Percentiles rank a stretch among this genome's conserved stretches.
These are phyloP conservation scores for Parafenestella ontariensis DNA, from an alignment of 2,329 filamentous ascomycete genomes.

Conservation along the genomic window DNA sequence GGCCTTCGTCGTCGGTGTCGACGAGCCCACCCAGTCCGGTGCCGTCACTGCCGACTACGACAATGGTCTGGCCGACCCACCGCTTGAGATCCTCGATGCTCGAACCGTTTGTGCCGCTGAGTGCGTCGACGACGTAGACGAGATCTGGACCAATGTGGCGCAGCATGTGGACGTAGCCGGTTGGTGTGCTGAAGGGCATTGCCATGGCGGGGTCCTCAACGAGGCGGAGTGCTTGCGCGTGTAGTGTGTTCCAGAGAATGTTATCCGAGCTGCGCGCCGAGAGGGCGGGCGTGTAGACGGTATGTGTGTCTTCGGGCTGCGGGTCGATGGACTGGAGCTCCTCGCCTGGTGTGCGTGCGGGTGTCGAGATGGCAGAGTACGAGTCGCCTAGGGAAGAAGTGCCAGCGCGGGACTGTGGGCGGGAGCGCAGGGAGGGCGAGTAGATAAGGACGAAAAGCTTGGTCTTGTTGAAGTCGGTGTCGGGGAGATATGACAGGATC, in stretches of 20 bases:
- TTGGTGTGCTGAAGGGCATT: slow-evolving; percentile 84
- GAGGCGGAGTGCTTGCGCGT: slow-evolving; percentile 77
- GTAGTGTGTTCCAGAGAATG: slow-evolving; percentile 77
- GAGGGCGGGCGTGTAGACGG: slow-evolving; percentile 45
- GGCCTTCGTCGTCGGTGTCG: slow-evolving; percentile 65
- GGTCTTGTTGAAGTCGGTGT: slow-evolving; percentile 73
- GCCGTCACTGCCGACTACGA: slow-evolving; percentile 63
- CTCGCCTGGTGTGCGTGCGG: slow-evolving; percentile 72
- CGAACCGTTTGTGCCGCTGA: slow-evolving; percentile 77
- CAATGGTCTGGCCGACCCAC: slow-evolving; percentile 68
- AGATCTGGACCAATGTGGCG: slow-evolving; percentile 84
- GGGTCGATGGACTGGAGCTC: slow-evolving; percentile 58
- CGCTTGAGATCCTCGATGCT: slow-evolving; percentile 70
- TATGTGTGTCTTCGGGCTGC: slow-evolving; percentile 50
- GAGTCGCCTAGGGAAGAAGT: slow-evolving; percentile 76
- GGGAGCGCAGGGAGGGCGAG: slow-evolving; percentile 78
- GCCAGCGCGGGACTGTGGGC: slow-evolving; percentile 49
- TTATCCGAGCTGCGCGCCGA: slow-evolving; percentile 45
- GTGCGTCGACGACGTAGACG: slow-evolving; percentile 86
- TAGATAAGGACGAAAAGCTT: slow-evolving; percentile 92
- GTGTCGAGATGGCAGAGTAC: slow-evolving; percentile 80
- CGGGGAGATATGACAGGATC: slow-evolving; percentile 86
- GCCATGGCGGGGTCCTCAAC: slow-evolving; percentile 88
- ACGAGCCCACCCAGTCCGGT: slow-evolving; percentile 61
- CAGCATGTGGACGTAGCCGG: slow-evolving; percentile 84